A percentile compares a stretch with the other conserved stretches of the same genome.
These are phyloP conservation scores for Rhizopus stolonifer DNA, from an alignment of 371 early-diverging fungal species.

Conservation along the genomic window DNA sequence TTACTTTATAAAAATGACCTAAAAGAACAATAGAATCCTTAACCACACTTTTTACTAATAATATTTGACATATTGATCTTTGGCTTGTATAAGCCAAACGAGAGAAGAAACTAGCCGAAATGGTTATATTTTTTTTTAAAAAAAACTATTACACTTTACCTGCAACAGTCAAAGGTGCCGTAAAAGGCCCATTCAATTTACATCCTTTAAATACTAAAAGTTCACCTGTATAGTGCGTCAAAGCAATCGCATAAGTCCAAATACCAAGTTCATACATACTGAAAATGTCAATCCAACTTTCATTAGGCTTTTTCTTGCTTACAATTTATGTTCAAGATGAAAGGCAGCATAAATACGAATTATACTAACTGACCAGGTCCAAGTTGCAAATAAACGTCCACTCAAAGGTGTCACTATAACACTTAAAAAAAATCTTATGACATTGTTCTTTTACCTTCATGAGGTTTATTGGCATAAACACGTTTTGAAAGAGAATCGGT, in stretches of 20 bases:
- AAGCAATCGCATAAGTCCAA: conserved; percentile 73
- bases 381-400: conserved; percentile 75
- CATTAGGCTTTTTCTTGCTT: conserved; percentile 26
- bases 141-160: conserved; percentile 49
- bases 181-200: conserved; percentile 59
- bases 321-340: conserved; percentile 69
- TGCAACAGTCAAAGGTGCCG: conserved; percentile 69
- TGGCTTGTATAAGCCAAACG: conserved; percentile 5
- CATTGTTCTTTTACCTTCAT: conserved; percentile 43
- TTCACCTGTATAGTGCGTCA: conserved; percentile 69
- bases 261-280: conserved; percentile 73
- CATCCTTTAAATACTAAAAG: conserved; percentile 70
- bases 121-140: too few relatives aligned
- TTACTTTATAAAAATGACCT: too few relatives aligned
- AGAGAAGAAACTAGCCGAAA: conserved; percentile 3
- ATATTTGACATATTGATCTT: conserved; percentile 6
- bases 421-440: not conserved
- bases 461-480: conserved; percentile 65
- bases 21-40: too few relatives aligned
- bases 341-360: conserved; percentile 79
- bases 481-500: conserved; percentile 64
- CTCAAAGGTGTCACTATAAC: conserved; percentile 70
- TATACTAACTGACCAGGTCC: conserved; percentile 75
- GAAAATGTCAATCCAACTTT: not conserved
- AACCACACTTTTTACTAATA: not conserved